A percentile compares a stretch with the other conserved stretches of the same genome.
Conservation (phyloP, 2,329 filamentous ascomycete species). For the Claviceps sorghi region DNA sequence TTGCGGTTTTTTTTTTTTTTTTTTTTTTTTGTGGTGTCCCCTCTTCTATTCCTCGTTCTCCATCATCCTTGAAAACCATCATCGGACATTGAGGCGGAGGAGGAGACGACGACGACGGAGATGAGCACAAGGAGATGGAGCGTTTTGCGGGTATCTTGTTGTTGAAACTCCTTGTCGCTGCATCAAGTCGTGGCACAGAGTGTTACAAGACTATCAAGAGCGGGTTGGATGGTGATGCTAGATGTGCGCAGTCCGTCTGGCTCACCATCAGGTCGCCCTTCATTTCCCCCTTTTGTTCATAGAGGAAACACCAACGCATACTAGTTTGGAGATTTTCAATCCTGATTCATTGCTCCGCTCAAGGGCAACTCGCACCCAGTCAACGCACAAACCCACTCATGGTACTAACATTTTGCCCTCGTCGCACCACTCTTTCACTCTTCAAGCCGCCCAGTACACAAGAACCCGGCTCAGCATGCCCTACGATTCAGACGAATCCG, state of each 20-base stretch:
- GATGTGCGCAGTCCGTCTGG: neutral
- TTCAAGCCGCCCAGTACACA: constrained; percentile 15
- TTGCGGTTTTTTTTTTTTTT: neutral
- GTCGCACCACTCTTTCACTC: constrained; percentile 6
- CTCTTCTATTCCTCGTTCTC: too few species aligned
- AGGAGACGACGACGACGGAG: neutral
- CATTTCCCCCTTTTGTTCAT: neutral
- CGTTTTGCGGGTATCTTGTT: neutral
- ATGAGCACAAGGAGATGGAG: neutral
- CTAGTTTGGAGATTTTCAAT: neutral
- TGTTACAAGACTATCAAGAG: neutral
- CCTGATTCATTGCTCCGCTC: neutral
- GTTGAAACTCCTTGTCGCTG: neutral
- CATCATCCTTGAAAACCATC: too few species aligned
- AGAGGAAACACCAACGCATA: neutral
- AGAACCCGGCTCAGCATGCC: constrained; percentile 23
- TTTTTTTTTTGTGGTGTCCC: neutral
- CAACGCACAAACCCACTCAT: neutral
- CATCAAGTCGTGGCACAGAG: neutral
- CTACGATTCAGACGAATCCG: constrained; percentile 21
- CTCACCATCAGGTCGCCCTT: neutral
- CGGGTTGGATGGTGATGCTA: neutral
- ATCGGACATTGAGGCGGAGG: neutral
- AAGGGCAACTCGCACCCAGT: neutral
- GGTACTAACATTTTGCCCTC: neutral